Evolutionary conservation across 495 filamentous ascomycete species (phyloP), one percentile per base, ranked within the genome.

Genomic region (Neurospora sp.): DNA sequence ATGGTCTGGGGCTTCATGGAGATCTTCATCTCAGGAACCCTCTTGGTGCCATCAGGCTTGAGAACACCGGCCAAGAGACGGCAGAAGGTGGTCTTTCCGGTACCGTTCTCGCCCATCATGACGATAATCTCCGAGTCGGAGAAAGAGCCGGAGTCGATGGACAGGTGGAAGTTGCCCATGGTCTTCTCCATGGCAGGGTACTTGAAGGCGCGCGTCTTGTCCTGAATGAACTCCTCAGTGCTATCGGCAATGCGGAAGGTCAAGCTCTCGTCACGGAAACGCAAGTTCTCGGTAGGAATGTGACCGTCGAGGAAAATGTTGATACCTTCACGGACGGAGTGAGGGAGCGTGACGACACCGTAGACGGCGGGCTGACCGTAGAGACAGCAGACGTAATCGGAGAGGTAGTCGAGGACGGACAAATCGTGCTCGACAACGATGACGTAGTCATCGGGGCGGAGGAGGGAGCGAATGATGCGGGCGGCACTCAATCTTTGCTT

Each of bases 1-100:
- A 99, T 98, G 82, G 96, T 99, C 85, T 99, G 96, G 31, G 96
- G 96, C 89, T 99, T 98, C 96, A 98, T 95, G 86, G 90, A 93
- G 79, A 99, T 96, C 85, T 91, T 93, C 94, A 99, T 96, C 74
- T 90, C 90, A 14, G 96, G 96, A 3, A 99, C 87, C 71, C 89
- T 90, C 74, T 86, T 84, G 45, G 77, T 86, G 70, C 88, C 88
- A 75, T 99, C 96, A 42, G 96, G 96, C 82, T 97, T 93, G 78
- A 96, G 87, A 42, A 91, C 93, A 77, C 96, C 96, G 73, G 96
- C 96, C 72, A 99, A 88, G 85, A 99, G 91, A 76, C 88, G 90
- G 85, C 96, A 98, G 90, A 99, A 99, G 18, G 96, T 99, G 3
- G 96, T 98, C 86, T 98, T 96, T 61, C 77, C 80, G 68, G 94